Conservation (phyloP, 352 stramenopile genomes). For the Globisporangium cederbergense region DNA sequence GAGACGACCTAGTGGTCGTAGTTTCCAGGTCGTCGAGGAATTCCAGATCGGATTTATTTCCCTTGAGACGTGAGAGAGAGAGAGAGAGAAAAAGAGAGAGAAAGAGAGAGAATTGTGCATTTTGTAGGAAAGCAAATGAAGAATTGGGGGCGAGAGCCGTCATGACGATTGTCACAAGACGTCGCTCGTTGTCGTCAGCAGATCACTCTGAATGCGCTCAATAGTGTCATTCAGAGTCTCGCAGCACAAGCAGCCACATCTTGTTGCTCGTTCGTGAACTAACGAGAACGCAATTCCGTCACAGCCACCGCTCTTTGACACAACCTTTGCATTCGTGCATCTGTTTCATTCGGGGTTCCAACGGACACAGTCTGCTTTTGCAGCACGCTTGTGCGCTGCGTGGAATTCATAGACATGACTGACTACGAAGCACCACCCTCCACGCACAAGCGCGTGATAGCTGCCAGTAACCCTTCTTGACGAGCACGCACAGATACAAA, state of each 20-base stretch:
- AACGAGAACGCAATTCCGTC: no score
- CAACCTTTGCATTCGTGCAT: not conserved
- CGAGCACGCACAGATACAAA: no score
- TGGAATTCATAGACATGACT: not conserved
- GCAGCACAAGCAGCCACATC: no score
- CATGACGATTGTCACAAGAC: no score
- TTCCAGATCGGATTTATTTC: not conserved
- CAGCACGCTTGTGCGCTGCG: not conserved
- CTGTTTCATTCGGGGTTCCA: not conserved
- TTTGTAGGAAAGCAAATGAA: not conserved
- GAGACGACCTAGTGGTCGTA: not conserved
- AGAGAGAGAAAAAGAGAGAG: not conserved
- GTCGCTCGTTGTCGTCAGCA: no score
- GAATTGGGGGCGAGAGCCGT: no score
- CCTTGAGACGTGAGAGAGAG: not conserved
- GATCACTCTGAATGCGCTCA: no score
- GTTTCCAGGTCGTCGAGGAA: not conserved
- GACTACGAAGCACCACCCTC: not conserved
- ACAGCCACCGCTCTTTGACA: not conserved
- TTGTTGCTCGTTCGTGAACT: no score
- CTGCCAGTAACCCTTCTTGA: no score
- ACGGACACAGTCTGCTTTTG: conserved; percentile 7
- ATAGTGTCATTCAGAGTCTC: no score
- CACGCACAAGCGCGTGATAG: no score
- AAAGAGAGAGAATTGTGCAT: not conserved